Evolutionary conservation across 495 filamentous ascomycete species (phyloP), one percentile per base, ranked within the genome.

Genomic region (Penicillium simplicissimum): DNA sequence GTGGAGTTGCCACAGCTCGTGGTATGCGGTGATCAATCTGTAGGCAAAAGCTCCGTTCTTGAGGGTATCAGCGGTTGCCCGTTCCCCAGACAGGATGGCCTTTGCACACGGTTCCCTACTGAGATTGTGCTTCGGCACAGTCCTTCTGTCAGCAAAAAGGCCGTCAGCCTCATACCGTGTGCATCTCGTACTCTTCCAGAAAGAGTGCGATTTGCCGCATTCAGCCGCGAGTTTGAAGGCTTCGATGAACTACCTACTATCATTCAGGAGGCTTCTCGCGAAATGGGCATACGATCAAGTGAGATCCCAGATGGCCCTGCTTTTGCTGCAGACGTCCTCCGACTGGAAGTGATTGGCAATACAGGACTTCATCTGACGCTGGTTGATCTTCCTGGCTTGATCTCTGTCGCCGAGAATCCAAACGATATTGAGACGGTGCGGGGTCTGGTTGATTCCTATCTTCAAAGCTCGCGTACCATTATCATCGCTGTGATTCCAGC

Each of bases 1-100:
- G 69, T 90, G 21, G 74, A 80, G 4, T 75, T 91, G 0, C 89
- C 89, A 0, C 86, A 90, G 62, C 78, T 92, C 31, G 80, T 87
- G 4, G 88, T 90, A 8, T 85, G 84, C 55, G 87, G 88, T 13
- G 85, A 89, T 56, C 76, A 81, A 57, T 79, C 73, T 4, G 63
- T 69, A 15, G 79, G 80, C 1, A 82, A 82, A 59, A 80, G 77
- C 62, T 80, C 77, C n/a, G 74, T 80, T 15, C 64, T 82, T 0
- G 80, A 82, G 60, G 78, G 67, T 6, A 69, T 82, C 15, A 76
- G 66, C n/a, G 69, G 67, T 9, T 60, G 75, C 8, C 67, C 74
- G 4, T 81, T 81, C 52, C 79, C 78, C 19, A 59, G 67, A 13
- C 55, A 77, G 33, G 68, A 70, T 59, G 71, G 70, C 1, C 45